These are phyloP conservation scores for Zygnema cylindricum DNA, from an alignment of 139 green algal species.

Conservation along the genomic window DNA sequence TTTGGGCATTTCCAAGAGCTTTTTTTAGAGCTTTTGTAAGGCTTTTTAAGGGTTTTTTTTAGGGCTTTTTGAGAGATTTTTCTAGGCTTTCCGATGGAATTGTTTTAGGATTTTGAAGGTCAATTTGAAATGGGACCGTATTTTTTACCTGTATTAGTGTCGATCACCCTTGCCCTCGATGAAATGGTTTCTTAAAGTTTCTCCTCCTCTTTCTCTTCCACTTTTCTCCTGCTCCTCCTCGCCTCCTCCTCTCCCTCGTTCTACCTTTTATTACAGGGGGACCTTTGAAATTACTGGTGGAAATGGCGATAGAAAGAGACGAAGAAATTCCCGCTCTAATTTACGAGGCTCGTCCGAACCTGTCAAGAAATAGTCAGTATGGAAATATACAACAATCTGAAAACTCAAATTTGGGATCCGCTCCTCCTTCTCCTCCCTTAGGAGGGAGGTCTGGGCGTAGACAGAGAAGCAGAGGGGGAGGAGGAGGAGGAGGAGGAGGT, in stretches of 20 bases:
- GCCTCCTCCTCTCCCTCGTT: not conserved
- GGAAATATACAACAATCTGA: not conserved
- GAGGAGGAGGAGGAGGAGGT: not conserved
- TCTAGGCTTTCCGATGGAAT: too few relatives aligned
- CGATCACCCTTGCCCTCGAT: too few relatives aligned
- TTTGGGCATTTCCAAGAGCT: too few relatives aligned
- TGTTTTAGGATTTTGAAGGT: too few relatives aligned
- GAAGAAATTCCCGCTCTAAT: slow-evolving; percentile 92
- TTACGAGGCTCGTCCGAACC: slow-evolving; percentile 83
- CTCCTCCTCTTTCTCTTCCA: not conserved
- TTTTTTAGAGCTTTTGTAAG: too few relatives aligned
- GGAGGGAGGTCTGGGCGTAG: not conserved
- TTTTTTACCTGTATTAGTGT: too few relatives aligned
- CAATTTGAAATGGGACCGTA: too few relatives aligned
- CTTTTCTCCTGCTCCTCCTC: not conserved
- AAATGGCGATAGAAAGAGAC: slow-evolving; percentile 87
- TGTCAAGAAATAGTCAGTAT: not conserved
- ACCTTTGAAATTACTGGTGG: slow-evolving; percentile 77
- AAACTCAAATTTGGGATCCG: not conserved
- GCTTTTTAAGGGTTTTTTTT: too few relatives aligned
- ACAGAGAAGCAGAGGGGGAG: not conserved
- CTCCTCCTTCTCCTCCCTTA: not conserved
- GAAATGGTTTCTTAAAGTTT: not conserved
- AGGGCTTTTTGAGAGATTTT: too few relatives aligned
- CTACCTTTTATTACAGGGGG: not conserved